Base-by-base conservation (phyloP, 352 stramenopile species). In the Phytophthora tubulina region DNA sequence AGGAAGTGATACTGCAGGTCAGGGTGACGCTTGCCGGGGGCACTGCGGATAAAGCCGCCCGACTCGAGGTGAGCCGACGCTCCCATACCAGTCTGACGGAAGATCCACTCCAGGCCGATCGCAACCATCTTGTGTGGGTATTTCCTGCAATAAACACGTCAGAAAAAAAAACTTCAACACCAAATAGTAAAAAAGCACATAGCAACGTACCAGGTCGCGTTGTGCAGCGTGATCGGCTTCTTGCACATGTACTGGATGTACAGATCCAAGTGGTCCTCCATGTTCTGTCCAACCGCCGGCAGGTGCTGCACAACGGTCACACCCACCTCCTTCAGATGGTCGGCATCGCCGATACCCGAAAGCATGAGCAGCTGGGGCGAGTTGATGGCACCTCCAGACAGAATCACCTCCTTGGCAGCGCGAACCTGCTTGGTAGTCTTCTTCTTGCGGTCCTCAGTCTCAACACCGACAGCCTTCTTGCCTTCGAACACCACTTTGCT, bases 1-100 rank as follows among this genome's bases (percentile, higher is more conserved):
- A 97, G 71, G 67, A 97, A 97, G 49, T 97, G 91, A 56, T 95
- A 97, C 70, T 97, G 91, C 27, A 97, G 39, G 62, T 97, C 91
- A 11, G 91, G 91, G n/a, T 95, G 85, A 35, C 80, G 78, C 76
- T 97, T 90, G 32, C 89, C 90, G 5, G 86, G 74, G 4, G 82
- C 79, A 64, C 85, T 91, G 45, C 55, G 73, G 27, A 71, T 77
- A 35, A 97, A 97, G 3, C 89, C 91, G 5, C 91, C 91, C 4
- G 91, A 89, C 60, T 97, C 91, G 33, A 97, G 74, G 57, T 96
- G 91, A 0, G 90, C 84, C 1, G 87, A 93, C 13, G 89, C 86
- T 9, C 84, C 91, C 77, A 91, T 82, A 11, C 91, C 91, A 5
- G 84, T 92, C 33, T 84, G 78, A 31, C 71, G 63, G 9, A 93